Percentiles rank a stretch among this genome's conserved stretches.
Conservation (phyloP, 2,329 filamentous ascomycete genomes). For the Fusarium piperis region DNA sequence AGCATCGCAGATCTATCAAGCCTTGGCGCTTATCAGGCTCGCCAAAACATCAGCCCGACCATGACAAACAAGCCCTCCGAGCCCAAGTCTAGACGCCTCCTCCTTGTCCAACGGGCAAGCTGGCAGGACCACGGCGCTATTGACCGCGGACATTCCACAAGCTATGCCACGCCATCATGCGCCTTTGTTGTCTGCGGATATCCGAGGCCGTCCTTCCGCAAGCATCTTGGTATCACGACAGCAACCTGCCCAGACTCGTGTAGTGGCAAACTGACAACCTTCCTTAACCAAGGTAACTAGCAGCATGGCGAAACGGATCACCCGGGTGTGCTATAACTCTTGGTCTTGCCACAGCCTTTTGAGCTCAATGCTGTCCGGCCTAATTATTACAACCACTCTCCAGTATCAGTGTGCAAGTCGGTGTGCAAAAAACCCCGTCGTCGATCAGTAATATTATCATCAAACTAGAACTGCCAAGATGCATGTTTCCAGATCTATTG, state of each 20-base stretch:
- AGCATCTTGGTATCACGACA: slow-evolving; percentile 7
- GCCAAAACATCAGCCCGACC: not conserved
- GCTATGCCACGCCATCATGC: slow-evolving; percentile 9
- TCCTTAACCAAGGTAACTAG: not conserved
- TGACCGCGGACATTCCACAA: slow-evolving; percentile 15
- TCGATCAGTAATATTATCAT: not conserved
- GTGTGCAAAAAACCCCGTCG: not conserved
- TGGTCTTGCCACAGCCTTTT: not conserved
- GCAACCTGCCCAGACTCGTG: not conserved
- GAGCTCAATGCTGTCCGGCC: not conserved
- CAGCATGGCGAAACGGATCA: too few species aligned
- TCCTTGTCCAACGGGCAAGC: slow-evolving; percentile 6
- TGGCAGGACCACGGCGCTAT: not conserved
- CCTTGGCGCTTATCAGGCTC: not conserved
- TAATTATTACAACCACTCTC: not conserved
- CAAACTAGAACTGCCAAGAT: not conserved
- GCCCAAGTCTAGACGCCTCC: not conserved
- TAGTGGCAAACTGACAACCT: not conserved
- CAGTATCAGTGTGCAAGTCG: not conserved
- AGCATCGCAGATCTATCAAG: not conserved
- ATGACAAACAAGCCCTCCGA: not conserved
- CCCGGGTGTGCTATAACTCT: too few species aligned
- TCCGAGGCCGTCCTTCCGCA: slow-evolving; percentile 10
- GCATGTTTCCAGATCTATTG: not conserved
- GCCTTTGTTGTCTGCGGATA: not conserved